Conservation (phyloP, 495 filamentous ascomycete genomes). For the Neurospora discreta region DNA sequence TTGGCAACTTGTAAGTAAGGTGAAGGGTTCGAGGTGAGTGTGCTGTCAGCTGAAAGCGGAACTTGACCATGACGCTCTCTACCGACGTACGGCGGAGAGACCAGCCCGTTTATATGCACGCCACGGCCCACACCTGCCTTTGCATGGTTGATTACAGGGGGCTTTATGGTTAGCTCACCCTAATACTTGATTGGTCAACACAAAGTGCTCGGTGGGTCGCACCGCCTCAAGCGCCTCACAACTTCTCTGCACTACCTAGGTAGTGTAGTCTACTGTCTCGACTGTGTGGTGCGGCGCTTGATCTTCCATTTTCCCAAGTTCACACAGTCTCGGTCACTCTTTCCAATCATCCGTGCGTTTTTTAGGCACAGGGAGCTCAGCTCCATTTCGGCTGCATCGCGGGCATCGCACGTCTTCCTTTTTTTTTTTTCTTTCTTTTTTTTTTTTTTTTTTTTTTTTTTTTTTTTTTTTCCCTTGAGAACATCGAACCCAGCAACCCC, state of each 20-base stretch:
- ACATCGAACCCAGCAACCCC: background rate
- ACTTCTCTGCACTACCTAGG: background rate
- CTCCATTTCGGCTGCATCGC: background rate
- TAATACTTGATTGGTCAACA: slow-evolving; percentile 5
- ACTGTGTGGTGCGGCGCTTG: background rate
- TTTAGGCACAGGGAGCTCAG: background rate
- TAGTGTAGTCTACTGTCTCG: no score
- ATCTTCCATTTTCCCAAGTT: background rate
- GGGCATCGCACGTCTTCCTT: background rate
- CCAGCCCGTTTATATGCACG: slow-evolving; percentile 17
- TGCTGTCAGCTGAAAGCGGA: slow-evolving; percentile 1
- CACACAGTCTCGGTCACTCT: background rate
- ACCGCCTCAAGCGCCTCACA: slow-evolving; percentile 10
- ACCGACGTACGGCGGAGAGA: slow-evolving; percentile 6
- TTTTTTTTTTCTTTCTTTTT: background rate
- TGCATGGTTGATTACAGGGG: slow-evolving; percentile 8
- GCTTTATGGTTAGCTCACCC: background rate
- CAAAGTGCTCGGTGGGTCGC: background rate
- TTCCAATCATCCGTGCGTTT: background rate
- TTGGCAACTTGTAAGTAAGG: background rate
- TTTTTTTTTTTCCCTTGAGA: no score
- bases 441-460: no score
- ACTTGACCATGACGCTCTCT: background rate
- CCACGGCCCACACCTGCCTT: background rate
- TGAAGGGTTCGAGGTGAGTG: background rate